Conservation (phyloP, 257 asterid species). For the Solanum habrochaites region DNA sequence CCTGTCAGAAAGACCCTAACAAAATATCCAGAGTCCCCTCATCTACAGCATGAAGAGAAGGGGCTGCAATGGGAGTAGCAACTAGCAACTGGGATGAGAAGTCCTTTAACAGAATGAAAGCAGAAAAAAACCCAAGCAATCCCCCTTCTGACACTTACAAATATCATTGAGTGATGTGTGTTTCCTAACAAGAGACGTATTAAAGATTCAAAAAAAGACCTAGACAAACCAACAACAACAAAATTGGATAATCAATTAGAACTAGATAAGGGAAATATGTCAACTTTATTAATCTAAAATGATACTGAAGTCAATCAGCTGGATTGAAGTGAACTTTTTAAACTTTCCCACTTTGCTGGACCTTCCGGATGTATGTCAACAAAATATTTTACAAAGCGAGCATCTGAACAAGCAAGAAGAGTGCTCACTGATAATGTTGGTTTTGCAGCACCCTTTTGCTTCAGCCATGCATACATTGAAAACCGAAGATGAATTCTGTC, state of each 20-base stretch:
- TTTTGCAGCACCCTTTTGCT: conserved; percentile 64
- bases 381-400: conserved; percentile 52
- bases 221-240: background rate
- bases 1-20: background rate
- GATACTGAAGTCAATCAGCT: conserved; percentile 7
- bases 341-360: conserved; percentile 54
- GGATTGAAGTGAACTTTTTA: conserved; percentile 21
- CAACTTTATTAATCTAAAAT: background rate
- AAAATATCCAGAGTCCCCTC: background rate
- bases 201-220: background rate
- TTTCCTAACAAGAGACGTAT: background rate
- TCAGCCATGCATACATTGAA: conserved; percentile 72
- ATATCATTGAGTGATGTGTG: background rate
- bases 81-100: background rate
- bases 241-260: background rate
- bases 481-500: conserved; percentile 54
- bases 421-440: conserved; percentile 63
- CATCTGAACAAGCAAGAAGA: conserved; percentile 64
- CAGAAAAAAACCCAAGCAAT: background rate
- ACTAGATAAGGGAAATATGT: background rate
- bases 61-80: background rate
- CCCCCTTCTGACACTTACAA: background rate
- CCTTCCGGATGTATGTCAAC: conserved; percentile 76
- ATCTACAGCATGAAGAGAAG: background rate
- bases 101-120: background rate